Percentiles rank a stretch among this genome's conserved stretches.
These are phyloP conservation scores for Citrus hindsii DNA, from an alignment of 345 rosid genomes.

Conservation along the genomic window DNA sequence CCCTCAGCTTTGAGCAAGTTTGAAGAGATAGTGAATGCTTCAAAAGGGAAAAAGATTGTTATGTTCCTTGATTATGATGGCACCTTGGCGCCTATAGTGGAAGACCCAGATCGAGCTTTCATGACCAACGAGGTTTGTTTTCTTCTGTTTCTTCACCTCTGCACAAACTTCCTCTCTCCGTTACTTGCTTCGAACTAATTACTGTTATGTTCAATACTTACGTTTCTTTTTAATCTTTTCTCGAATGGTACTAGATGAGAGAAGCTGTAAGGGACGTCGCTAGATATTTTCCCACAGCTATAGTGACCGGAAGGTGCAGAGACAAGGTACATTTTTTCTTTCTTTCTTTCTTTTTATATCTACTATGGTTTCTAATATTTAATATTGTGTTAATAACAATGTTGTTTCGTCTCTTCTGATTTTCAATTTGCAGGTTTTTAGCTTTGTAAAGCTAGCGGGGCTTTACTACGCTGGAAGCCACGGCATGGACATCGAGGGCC, in stretches of 20 bases:
- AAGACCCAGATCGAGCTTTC: conserved; percentile 90
- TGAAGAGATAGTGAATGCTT: conserved; percentile 53
- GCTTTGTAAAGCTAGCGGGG: conserved; percentile 71
- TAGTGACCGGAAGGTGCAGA: conserved; percentile 89
- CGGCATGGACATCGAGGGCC: conserved; percentile 99
- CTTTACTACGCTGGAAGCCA: conserved; percentile 97
- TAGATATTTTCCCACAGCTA: conserved; percentile 81
- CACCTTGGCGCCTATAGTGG: conserved; percentile 94
- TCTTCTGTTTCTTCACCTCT: not conserved
- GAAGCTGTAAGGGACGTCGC: conserved; percentile 68
- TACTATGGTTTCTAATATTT: not conserved
- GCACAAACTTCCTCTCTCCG: not conserved
- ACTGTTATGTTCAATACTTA: not conserved
- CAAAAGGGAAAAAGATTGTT: conserved; percentile 77
- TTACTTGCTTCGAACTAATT: not conserved
- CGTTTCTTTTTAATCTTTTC: not conserved
- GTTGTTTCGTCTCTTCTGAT: not conserved
- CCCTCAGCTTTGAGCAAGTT: conserved; percentile 86
- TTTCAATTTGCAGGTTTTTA: conserved; percentile 52
- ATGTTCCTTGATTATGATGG: conserved; percentile 98
- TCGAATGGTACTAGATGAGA: conserved; percentile 55
- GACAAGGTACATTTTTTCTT: conserved; percentile 66
- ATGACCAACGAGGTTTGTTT: conserved; percentile 69
- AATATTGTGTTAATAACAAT: not conserved
- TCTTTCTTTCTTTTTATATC: not conserved